A percentile compares a stretch with the other conserved stretches of the same genome.
phyloP scores from a whole-genome alignment of 2,329 filamentous ascomycete species.

The Ceratocystis papillata region DNA sequence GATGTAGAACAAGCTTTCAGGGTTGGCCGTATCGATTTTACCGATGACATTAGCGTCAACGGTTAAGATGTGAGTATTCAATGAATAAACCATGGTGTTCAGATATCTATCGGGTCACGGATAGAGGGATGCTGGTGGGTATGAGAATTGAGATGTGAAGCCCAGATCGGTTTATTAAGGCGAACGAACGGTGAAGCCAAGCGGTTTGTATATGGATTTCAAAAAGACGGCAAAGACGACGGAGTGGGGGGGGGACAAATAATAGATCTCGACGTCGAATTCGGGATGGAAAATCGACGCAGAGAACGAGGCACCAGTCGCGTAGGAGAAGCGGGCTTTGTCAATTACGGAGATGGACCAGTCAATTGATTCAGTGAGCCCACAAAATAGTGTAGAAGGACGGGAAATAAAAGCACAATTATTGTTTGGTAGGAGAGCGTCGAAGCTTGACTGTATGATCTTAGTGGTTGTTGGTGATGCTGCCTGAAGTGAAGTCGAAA shows the following conservation, averaged over 20 bases:
- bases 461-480: background rate
- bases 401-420: background rate
- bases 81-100: conserved; percentile 64
- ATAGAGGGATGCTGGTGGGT: conserved; percentile 24
- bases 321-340: conserved; percentile 8
- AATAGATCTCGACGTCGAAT: conserved; percentile 19
- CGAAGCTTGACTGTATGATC: background rate
- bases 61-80: conserved; percentile 77
- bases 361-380: background rate
- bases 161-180: background rate
- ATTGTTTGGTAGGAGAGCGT: background rate
- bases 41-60: conserved; percentile 87
- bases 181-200: conserved; percentile 11
- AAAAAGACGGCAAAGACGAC: conserved; percentile 12
- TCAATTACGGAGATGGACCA: background rate
- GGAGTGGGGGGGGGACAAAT: background rate
- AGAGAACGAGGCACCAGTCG: conserved; percentile 23
- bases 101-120: conserved; percentile 30
- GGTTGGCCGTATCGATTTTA: conserved; percentile 86
- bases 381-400: background rate
- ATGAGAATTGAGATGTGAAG: conserved; percentile 22
- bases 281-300: conserved; percentile 13
- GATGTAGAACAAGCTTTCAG: conserved; percentile 90
- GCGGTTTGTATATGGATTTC: conserved; percentile 20
- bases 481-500: background rate